A percentile compares a stretch with the other conserved stretches of the same genome.
Conservation (phyloP, 2,329 filamentous ascomycete species). For the Talaromyces albobiverticillius region DNA sequence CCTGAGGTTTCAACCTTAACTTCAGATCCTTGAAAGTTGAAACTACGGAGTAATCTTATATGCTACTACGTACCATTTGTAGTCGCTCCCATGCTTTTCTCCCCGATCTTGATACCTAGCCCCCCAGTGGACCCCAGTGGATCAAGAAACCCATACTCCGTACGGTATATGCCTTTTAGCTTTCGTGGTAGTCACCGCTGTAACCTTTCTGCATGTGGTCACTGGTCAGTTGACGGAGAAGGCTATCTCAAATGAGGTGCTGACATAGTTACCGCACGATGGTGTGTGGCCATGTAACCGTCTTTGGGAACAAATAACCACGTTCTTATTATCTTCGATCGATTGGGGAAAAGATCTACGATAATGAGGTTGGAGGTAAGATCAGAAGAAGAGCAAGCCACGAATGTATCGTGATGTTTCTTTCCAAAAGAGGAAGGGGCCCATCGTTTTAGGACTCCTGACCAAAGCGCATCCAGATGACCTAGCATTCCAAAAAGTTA, state of each 20-base stretch:
- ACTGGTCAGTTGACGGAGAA: not conserved
- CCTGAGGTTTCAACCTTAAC: not conserved
- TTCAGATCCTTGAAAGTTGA: not conserved
- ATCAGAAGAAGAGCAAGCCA: not conserved
- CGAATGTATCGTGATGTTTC: not conserved
- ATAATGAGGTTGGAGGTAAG: not conserved
- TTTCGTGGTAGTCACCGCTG: not conserved
- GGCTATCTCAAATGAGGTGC: not conserved
- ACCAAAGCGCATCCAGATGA: not conserved
- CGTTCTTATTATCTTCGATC: not conserved
- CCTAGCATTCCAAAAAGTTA: not conserved
- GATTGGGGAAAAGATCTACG: not conserved
- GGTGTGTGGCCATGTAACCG: constrained; percentile 5
- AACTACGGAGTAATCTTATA: not conserved
- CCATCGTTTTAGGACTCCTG: not conserved
- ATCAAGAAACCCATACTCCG: not conserved
- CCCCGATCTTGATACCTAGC: not conserved
- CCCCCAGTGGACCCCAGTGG: not conserved
- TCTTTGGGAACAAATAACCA: not conserved
- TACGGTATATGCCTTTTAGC: too few species aligned
- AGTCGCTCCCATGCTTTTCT: too few species aligned
- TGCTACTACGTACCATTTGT: too few species aligned
- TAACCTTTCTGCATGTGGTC: not conserved
- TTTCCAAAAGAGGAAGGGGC: not conserved
- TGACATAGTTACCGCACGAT: not conserved